Evolutionary conservation across 495 filamentous ascomycete species (phyloP).

Genomic region (Talaromyces liani): DNA sequence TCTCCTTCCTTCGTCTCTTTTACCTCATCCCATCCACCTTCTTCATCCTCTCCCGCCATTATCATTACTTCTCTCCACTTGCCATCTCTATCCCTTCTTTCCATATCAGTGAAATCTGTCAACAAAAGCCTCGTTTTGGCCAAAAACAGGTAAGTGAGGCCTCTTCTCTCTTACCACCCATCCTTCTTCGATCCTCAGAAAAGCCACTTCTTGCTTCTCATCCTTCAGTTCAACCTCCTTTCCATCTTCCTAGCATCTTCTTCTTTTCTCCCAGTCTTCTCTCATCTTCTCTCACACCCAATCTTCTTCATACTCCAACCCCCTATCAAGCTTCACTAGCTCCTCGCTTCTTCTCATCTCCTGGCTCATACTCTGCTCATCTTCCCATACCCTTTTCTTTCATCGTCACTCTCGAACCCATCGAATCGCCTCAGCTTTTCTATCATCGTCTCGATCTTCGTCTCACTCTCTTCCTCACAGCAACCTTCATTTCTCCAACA

Average conservation of each 20-base stretch:
- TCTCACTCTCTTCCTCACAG: not conserved
- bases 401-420: not conserved
- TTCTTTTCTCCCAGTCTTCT: conserved; percentile 5
- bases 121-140: not conserved
- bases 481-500: not conserved
- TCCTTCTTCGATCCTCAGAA: not conserved
- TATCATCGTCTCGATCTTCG: not conserved
- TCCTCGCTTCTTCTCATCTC: not conserved
- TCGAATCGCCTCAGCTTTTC: not conserved
- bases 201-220: conserved; percentile 9
- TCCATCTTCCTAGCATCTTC: conserved; percentile 3
- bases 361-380: not conserved
- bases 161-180: not conserved
- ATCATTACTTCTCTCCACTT: conserved; percentile 4
- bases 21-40: not conserved
- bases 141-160: not conserved
- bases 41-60: conserved; percentile 8
- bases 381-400: not conserved
- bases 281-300: conserved; percentile 7
- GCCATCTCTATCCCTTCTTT: not conserved
- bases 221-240: conserved; percentile 11
- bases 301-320: not conserved
- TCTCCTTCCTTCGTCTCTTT: conserved; percentile 10
- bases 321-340: not conserved
- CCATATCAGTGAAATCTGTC: not conserved